These are phyloP conservation scores for Pseudohalonectria lignicola DNA, from an alignment of 2,329 filamentous ascomycete species.

Conservation along the genomic window DNA sequence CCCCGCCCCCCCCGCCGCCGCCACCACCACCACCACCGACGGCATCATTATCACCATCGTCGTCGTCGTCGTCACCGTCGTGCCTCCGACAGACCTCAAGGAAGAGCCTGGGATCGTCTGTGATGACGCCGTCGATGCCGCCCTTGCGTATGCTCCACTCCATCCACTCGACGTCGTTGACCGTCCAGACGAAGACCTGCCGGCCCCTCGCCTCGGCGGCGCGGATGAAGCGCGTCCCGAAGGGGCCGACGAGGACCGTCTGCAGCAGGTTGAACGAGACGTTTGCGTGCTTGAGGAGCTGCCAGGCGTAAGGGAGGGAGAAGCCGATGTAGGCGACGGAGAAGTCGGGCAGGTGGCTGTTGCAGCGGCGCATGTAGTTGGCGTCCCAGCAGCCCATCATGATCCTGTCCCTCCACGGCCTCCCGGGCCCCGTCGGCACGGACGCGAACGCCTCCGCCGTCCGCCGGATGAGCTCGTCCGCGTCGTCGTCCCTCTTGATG, in stretches of 20 bases:
- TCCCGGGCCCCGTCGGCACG: slow-evolving; percentile 30
- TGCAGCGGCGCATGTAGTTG: slow-evolving; percentile 55
- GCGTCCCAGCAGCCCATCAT: slow-evolving; percentile 75
- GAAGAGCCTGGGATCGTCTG: slow-evolving; percentile 67
- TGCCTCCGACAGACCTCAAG: slow-evolving; percentile 41
- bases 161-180: slow-evolving; percentile 73
- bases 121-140: slow-evolving; percentile 68
- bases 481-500: slow-evolving; percentile 72
- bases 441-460: slow-evolving; percentile 53
- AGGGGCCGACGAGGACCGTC: slow-evolving; percentile 53
- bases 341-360: slow-evolving; percentile 50
- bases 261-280: slow-evolving; percentile 73
- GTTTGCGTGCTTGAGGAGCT: slow-evolving; percentile 55
- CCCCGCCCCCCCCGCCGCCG: no score
- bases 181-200: slow-evolving; percentile 72
- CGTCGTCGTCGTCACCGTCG: not conserved
- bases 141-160: slow-evolving; percentile 57
- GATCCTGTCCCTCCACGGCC: slow-evolving; percentile 62
- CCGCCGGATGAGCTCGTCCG: slow-evolving; percentile 57
- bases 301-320: slow-evolving; percentile 55
- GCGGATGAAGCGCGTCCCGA: slow-evolving; percentile 55
- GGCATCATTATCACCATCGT: not conserved
- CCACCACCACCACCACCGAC: not conserved
- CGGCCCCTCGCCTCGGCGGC: slow-evolving; percentile 44
- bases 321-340: slow-evolving; percentile 58